These are phyloP conservation scores for Camelina sativa DNA, from an alignment of 345 rosid species.

Conservation along the genomic window DNA sequence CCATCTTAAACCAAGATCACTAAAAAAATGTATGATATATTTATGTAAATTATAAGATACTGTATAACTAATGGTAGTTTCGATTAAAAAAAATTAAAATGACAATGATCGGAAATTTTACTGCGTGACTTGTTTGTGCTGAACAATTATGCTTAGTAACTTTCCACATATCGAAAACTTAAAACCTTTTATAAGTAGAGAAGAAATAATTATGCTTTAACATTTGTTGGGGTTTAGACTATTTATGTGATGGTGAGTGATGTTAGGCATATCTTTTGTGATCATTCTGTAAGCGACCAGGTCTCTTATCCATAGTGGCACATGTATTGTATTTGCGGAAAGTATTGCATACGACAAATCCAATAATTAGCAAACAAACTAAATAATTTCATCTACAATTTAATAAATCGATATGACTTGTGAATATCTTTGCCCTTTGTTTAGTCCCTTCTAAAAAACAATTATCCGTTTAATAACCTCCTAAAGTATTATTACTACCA, in stretches of 20 bases:
- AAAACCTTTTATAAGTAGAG: neutral
- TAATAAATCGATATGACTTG: too few species aligned
- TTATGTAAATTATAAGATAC: neutral
- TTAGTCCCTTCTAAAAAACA: too few species aligned
- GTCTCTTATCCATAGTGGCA: neutral
- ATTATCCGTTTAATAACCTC: too few species aligned
- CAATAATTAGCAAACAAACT: too few species aligned
- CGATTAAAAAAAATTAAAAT: neutral
- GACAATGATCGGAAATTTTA: neutral
- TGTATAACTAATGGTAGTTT: neutral
- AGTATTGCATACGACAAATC: neutral
- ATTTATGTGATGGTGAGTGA: conserved; percentile 1
- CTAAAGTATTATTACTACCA: too few species aligned
- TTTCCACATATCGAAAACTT: neutral
- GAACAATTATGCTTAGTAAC: neutral
- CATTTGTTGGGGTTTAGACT: neutral
- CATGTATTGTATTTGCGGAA: neutral
- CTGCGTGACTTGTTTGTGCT: neutral
- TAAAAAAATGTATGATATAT: neutral
- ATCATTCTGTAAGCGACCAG: neutral
- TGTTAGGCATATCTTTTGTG: conserved; percentile 1
- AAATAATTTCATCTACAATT: too few species aligned
- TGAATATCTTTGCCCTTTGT: too few species aligned
- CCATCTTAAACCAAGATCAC: neutral
- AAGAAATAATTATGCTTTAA: neutral